Base-by-base conservation (phyloP, 805 yeast species). In the Candida tammaniensis region DNA sequence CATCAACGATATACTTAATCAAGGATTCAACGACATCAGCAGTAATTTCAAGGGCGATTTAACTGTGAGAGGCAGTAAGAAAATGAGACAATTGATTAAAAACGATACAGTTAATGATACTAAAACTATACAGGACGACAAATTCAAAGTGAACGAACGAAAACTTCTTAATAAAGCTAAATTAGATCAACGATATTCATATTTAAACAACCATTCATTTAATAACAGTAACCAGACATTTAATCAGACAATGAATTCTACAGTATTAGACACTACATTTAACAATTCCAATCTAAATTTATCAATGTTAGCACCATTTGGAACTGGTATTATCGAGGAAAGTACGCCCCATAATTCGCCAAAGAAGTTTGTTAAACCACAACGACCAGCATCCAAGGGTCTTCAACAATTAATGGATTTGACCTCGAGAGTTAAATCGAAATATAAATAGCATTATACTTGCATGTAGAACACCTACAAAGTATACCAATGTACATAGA, bases 311-410 rank as follows among this genome's bases (percentile, higher is more conserved):
- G 50, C 57, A 9, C 61, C 61, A 7, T 55, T 60, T 42, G 68
- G 64, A 5, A 52, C 50, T 27, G 69, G 68, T 4, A 54, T 64
- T 2, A 40, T 61, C 1, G 68, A 59, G 35, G 68, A 60, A 34
- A 62, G 69, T 35, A 59, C 68, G 0, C 70, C 69, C 4, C 46
- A 46, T 24, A 51, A 46, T 7, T 54, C 68, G 2, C 66, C 63
- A 3, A 46, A 43, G 20, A 32, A 36, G 21, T 25, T 40, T 19
- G 31, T 20, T 4, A 38, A 38, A 11, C 46, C 48, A 16, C 38
- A 32, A 12, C 33, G 24, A 25, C 26, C 13, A 43, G 51, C 26
- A n/a, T n/a, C n/a, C n/a, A 41, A 30, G 15, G 38, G 24, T 24
- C 21, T 43, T 9, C 42, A 37, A 29, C 37, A 33, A 31, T 34